Conservation (phyloP, 805 yeast genomes). For the Candida ulmi region DNA sequence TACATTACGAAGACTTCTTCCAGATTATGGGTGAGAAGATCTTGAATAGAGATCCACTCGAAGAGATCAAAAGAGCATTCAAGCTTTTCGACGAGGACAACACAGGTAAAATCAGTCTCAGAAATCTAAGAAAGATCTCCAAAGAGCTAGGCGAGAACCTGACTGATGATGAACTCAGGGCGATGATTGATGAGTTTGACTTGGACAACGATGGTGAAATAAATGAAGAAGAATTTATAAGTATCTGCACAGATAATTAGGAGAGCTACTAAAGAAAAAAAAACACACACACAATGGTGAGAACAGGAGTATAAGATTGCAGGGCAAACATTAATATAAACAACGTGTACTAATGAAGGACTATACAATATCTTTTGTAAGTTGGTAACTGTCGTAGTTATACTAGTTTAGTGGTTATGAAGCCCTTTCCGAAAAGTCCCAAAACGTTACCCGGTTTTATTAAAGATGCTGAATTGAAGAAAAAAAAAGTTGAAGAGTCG, state of each 20-base stretch:
- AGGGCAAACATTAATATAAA: too few relatives aligned
- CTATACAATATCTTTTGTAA: too few relatives aligned
- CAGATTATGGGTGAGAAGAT: constrained; percentile 67
- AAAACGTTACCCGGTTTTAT: too few relatives aligned
- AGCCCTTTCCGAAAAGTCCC: too few relatives aligned
- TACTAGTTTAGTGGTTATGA: too few relatives aligned
- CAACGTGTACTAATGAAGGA: too few relatives aligned
- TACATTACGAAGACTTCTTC: constrained; percentile 78
- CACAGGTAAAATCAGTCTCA: constrained; percentile 78
- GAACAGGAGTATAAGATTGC: too few relatives aligned
- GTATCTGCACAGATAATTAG: constrained; percentile 74
- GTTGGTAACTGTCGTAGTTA: too few relatives aligned
- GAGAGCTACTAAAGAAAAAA: constrained; percentile 4
- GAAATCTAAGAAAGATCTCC: constrained; percentile 83
- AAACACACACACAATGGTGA: too few relatives aligned
- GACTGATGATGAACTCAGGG: constrained; percentile 86
- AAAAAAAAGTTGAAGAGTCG: neutral
- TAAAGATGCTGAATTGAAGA: too few relatives aligned
- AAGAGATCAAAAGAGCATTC: constrained; percentile 88
- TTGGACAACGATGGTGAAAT: constrained; percentile 94
- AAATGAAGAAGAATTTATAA: constrained; percentile 84
- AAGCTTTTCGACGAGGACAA: constrained; percentile 81
- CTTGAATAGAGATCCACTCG: constrained; percentile 85
- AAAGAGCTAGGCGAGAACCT: constrained; percentile 89
- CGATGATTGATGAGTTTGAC: constrained; percentile 98